Percentiles rank a stretch among this genome's conserved stretches.
phyloP scores from a whole-genome alignment of 352 stramenopile species.

The Halophytophthora polymorphica region DNA sequence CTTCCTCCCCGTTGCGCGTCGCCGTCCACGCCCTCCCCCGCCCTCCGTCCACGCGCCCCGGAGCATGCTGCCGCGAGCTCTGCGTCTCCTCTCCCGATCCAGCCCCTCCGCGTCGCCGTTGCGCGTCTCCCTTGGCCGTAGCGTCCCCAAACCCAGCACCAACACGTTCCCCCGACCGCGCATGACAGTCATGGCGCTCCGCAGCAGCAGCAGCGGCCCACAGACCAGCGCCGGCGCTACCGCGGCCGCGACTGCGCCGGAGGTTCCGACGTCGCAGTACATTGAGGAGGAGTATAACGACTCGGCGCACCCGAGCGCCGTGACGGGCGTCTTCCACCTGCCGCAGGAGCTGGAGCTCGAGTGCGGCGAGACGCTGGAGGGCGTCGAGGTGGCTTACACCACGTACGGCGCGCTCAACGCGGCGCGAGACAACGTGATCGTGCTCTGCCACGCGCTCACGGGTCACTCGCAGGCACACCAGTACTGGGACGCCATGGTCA shows the following conservation, averaged over 20 bases:
- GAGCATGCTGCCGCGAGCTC: constrained; percentile 22
- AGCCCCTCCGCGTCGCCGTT: neutral
- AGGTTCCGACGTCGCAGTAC: constrained; percentile 8
- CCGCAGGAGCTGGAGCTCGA: constrained; percentile 50
- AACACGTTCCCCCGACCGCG: neutral
- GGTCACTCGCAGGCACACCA: constrained; percentile 92
- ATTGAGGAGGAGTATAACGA: constrained; percentile 68
- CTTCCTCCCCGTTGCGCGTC: constrained; percentile 5
- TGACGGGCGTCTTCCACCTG: constrained; percentile 42
- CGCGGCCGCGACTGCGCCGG: neutral
- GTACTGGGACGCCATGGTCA: constrained; percentile 94
- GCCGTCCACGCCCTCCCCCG: too few relatives aligned
- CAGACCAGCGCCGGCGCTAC: too few relatives aligned
- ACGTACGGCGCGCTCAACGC: constrained; percentile 92
- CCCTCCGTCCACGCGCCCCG: neutral
- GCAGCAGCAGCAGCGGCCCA: neutral
- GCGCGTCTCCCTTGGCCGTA: constrained; percentile 12
- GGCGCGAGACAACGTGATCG: constrained; percentile 87
- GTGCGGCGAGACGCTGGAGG: constrained; percentile 56
- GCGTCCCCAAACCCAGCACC: constrained; percentile 6
- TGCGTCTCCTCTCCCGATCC: constrained; percentile 15
- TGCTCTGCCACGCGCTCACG: constrained; percentile 95
- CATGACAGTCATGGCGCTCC: neutral
- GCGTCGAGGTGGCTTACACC: constrained; percentile 90
- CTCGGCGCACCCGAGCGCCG: constrained; percentile 38